Base-by-base conservation (phyloP, 2,329 filamentous ascomycete genomes). In the Phyllosticta ampelicida region DNA sequence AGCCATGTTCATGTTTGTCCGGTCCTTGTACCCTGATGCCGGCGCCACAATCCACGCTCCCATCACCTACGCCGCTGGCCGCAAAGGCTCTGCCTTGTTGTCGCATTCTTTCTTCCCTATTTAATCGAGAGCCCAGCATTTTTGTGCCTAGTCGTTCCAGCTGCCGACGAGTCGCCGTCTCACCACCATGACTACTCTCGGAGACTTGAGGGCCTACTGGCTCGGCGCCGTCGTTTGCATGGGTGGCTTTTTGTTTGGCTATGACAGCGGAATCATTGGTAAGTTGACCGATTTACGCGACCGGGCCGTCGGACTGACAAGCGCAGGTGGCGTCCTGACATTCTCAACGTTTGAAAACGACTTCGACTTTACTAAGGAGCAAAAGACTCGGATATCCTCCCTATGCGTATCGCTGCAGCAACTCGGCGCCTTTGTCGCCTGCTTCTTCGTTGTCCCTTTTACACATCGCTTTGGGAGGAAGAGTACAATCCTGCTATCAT, bases 391-490 rank as follows among this genome's bases (percentile, higher is more conserved):
- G 3, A 67, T 75, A 61, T 77, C 74, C 60, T 76, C 76, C 4
- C 75, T 79, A 53, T 74, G 75, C 36, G 75, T 79, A 19, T 74
- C 75, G 2, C 74, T 80, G 18, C 77, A 80, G 56, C 77, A 80
- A 61, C 74, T 78, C 9, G 78, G 78, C 21, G 77, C 78, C 30
- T 77, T 82, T 60, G 74, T 78, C 26, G 78, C 78, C 20, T 78
- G 77, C 60, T 75, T 80, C 56, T 62, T 73, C 26, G 73, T 79
- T 54, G 78, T 76, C 68, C 77, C 77, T 0, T 55, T 80, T 9
- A 78, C 75, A 5, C 74, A 78, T 56, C 66, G 67, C 20, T 70
- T 71, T 53, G 79, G 78, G 11, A 72, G 79, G 16, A 73, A 73
- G 28, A 68, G 66, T 56, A 72, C 74, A 10, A 73, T 80, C 59